Conservation (phyloP, 169 alveolate genomes). For the Plasmodium sp. region DNA sequence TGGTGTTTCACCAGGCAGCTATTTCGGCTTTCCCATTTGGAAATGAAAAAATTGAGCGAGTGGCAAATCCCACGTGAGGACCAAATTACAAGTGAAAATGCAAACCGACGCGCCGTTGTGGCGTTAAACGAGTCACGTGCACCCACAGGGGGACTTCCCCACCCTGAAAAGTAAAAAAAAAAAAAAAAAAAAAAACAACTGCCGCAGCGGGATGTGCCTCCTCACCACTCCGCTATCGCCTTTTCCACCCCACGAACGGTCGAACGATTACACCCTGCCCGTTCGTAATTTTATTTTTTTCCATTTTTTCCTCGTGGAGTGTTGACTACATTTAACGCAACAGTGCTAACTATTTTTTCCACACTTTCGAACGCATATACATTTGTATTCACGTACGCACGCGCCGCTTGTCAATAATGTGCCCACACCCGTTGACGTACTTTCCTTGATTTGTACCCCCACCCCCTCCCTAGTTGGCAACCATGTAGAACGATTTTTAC, state of each 20-base stretch:
- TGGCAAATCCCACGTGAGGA: background rate
- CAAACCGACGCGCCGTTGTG: background rate
- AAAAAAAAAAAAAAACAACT: background rate
- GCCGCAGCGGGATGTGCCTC: background rate
- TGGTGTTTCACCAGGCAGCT: background rate
- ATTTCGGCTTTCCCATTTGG: background rate
- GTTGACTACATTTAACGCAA: background rate
- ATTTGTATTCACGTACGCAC: background rate
- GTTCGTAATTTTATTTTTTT: conserved; percentile 10
- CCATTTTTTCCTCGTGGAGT: background rate
- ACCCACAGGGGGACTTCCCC: background rate
- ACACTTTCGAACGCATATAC: background rate
- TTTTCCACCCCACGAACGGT: background rate
- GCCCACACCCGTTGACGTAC: background rate
- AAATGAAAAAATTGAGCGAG: background rate
- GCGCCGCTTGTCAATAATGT: background rate
- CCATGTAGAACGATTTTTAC: background rate
- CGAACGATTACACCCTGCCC: background rate
- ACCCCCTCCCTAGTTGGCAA: background rate
- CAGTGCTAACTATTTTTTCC: background rate
- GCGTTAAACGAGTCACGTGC: background rate
- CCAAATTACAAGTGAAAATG: background rate
- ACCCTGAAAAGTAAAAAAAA: background rate
- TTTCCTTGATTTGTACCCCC: background rate
- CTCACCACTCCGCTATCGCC: background rate